These are phyloP conservation scores for Fusarium oxysporum DNA, from an alignment of 2,329 filamentous ascomycete species.

Conservation along the genomic window DNA sequence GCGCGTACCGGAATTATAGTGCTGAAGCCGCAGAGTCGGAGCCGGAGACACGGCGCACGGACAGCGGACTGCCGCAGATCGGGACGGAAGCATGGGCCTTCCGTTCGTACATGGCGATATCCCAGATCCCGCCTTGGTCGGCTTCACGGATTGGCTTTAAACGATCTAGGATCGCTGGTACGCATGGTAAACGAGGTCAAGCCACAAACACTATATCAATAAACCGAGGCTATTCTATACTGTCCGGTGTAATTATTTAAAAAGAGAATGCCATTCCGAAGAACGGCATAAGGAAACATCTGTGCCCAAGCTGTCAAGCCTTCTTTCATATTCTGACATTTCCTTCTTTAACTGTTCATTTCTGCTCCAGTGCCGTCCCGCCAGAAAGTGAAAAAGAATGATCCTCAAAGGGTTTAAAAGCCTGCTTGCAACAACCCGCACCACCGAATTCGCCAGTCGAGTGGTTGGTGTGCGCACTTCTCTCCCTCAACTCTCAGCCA, in stretches of 20 bases:
- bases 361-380: no score
- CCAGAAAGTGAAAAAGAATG: fast-evolving
- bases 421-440: background rate
- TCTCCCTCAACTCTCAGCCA: background rate
- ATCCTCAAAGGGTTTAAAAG: background rate
- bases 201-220: fast-evolving
- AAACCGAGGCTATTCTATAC: fast-evolving
- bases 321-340: no score
- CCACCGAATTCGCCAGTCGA: fast-evolving
- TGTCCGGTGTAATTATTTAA: fast-evolving
- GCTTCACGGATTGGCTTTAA: fast-evolving
- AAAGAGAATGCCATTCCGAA: no score
- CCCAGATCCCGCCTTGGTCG: fast-evolving
- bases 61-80: background rate
- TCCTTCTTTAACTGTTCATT: no score
- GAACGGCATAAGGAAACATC: fast-evolving
- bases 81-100: no score
- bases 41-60: no score
- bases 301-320: no score
- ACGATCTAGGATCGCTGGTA: background rate
- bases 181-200: no score
- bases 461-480: background rate
- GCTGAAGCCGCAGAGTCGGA: background rate
- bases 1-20: no score
- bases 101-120: background rate